Evolutionary conservation across 1,284 basidiomycete species (phyloP).

Genomic region (Thecaphora thlaspeos): DNA sequence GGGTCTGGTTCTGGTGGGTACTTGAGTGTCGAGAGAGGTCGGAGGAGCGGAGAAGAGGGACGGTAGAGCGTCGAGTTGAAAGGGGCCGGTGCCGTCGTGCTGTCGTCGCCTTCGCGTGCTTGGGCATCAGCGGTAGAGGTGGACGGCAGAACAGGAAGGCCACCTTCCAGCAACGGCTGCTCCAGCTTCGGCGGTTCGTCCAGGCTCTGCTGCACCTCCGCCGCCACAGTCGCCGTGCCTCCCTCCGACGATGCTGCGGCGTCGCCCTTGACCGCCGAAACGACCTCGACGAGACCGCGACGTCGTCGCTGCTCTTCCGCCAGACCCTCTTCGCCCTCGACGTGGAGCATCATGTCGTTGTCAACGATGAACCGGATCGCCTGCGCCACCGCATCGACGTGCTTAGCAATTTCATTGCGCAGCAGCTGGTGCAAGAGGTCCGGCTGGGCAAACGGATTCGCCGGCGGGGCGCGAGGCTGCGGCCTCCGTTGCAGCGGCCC

Average conservation of each 20-base stretch:
- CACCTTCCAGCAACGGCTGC: slow-evolving; percentile 3
- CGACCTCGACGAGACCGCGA: slow-evolving; percentile 15
- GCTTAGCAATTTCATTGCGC: slow-evolving; percentile 81
- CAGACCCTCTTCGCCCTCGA: slow-evolving; percentile 79
- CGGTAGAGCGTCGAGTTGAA: slow-evolving; percentile 21
- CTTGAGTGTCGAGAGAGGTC: slow-evolving; percentile 35
- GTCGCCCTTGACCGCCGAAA: too few relatives aligned
- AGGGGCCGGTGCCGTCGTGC: neutral
- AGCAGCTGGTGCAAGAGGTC: slow-evolving; percentile 65
- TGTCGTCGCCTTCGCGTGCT: neutral
- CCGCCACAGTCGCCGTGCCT: neutral
- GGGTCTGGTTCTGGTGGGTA: slow-evolving; percentile 55
- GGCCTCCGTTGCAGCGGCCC: slow-evolving; percentile 20
- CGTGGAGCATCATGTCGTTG: slow-evolving; percentile 81
- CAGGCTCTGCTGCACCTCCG: neutral
- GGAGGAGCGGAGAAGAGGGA: slow-evolving; percentile 35
- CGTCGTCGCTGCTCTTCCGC: slow-evolving; percentile 64
- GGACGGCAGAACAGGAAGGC: neutral
- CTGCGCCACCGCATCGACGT: slow-evolving; percentile 88
- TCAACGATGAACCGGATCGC: slow-evolving; percentile 87
- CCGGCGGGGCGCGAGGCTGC: slow-evolving; percentile 37
- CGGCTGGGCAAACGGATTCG: slow-evolving; percentile 51
- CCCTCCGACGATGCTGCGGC: too few relatives aligned
- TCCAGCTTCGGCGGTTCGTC: neutral
- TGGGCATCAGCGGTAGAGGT: neutral